phyloP scores from a whole-genome alignment of 2,329 filamentous ascomycete species.

The Verticillium zaregamsianum region DNA sequence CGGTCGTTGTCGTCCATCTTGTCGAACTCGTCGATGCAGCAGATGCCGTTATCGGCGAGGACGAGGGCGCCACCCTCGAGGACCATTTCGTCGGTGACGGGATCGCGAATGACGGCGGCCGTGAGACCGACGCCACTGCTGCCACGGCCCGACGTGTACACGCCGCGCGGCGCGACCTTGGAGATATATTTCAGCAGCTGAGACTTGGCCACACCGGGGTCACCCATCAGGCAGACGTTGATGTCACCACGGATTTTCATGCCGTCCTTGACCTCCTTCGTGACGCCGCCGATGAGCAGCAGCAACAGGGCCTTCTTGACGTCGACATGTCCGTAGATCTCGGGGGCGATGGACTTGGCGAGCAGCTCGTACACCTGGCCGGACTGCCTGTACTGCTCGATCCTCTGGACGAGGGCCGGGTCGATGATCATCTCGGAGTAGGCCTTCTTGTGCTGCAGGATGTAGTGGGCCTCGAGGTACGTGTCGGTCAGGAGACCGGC shows the following conservation, averaged over 20 bases:
- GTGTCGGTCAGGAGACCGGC: conserved; percentile 96
- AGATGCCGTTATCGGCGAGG: conserved; percentile 77
- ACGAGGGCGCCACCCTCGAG: conserved; percentile 77
- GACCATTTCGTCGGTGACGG: conserved; percentile 81
- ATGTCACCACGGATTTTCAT: conserved; percentile 99
- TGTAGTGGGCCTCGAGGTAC: conserved; percentile 89
- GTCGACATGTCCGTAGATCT: conserved; percentile 94
- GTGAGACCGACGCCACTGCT: conserved; percentile 80
- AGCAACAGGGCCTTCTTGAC: conserved; percentile 98
- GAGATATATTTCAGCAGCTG: conserved; percentile 98
- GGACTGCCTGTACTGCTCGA: conserved; percentile 77
- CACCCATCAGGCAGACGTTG: conserved; percentile 98
- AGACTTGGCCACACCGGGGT: conserved; percentile 98
- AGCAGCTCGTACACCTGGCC: conserved; percentile 95
- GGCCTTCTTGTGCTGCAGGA: conserved; percentile 95
- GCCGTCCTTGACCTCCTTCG: conserved; percentile 93
- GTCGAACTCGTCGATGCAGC: conserved; percentile 84
- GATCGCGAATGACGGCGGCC: conserved; percentile 78
- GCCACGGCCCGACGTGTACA: conserved; percentile 78
- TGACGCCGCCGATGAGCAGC: conserved; percentile 91
- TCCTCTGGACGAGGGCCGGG: conserved; percentile 71
- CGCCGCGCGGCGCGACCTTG: conserved; percentile 91
- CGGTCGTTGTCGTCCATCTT: conserved; percentile 85
- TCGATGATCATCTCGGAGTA: conserved; percentile 91
- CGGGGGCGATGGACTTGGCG: conserved; percentile 91